A percentile compares a stretch with the other conserved stretches of the same genome.
Conservation (phyloP, 2,329 filamentous ascomycete genomes). For the Fusarium verticillioides region DNA sequence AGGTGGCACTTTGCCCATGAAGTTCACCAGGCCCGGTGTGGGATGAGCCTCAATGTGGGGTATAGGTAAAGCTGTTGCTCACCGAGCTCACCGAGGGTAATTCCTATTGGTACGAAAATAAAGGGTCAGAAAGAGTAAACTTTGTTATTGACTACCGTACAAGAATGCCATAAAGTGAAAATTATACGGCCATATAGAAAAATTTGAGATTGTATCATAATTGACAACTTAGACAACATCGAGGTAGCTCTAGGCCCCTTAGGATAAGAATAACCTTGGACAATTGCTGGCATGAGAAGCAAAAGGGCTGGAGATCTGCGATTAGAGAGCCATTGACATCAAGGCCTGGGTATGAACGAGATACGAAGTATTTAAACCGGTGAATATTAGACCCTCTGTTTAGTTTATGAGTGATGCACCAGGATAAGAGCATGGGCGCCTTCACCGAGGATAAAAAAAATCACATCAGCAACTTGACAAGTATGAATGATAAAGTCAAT, state of each 20-base stretch:
- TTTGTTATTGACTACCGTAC: neutral
- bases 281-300: neutral
- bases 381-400: too few species aligned
- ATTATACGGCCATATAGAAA: neutral
- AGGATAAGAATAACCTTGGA: neutral
- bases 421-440: neutral
- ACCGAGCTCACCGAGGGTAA: constrained; percentile 22
- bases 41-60: constrained; percentile 41
- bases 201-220: neutral
- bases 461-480: neutral
- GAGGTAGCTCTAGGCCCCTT: neutral
- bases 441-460: neutral
- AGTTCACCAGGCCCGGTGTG: constrained; percentile 30
- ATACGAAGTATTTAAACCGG: neutral
- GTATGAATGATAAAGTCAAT: neutral
- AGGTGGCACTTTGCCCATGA: constrained; percentile 33
- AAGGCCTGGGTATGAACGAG: neutral
- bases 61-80: constrained; percentile 10
- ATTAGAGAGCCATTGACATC: neutral
- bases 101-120: neutral
- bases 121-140: neutral
- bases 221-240: neutral
- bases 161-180: neutral
- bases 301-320: neutral
- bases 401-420: neutral